phyloP scores from a whole-genome alignment of 2,329 filamentous ascomycete genomes.

The Colletotrichum camelliae region DNA sequence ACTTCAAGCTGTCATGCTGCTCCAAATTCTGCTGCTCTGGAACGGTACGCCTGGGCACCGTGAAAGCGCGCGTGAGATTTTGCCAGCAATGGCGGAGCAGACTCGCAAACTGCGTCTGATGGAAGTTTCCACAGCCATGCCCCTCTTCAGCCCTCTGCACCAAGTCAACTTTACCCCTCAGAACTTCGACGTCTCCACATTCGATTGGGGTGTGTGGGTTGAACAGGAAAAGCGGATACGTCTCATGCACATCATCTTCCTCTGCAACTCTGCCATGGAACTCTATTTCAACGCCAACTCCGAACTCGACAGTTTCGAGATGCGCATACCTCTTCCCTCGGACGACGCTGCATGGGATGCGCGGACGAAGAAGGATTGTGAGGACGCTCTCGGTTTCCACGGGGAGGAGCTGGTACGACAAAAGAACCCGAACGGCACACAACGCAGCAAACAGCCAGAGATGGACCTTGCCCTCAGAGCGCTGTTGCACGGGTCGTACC shows the following conservation, averaged over 20 bases:
- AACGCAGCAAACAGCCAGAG: conserved; percentile 67
- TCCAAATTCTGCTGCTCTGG: conserved; percentile 70
- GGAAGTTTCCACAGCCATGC: conserved; percentile 53
- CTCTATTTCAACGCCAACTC: conserved; percentile 75
- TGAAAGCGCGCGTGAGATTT: conserved; percentile 64
- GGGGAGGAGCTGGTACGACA: conserved; percentile 60
- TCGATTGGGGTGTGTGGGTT: conserved; percentile 72
- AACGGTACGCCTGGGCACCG: conserved; percentile 72
- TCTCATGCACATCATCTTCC: conserved; percentile 68
- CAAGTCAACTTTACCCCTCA: conserved; percentile 55
- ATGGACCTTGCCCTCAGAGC: conserved; percentile 66
- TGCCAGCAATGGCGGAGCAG: conserved; percentile 61
- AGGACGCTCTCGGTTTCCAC: conserved; percentile 67
- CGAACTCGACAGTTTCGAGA: conserved; percentile 67
- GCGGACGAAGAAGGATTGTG: conserved; percentile 61
- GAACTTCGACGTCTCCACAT: conserved; percentile 54
- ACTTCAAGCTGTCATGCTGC: conserved; percentile 69
- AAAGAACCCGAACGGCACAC: conserved; percentile 66
- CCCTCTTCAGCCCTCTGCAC: conserved; percentile 65
- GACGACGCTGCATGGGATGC: conserved; percentile 81
- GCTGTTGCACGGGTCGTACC: conserved; percentile 62
- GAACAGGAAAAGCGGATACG: conserved; percentile 74
- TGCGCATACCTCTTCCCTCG: conserved; percentile 71
- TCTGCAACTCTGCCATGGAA: conserved; percentile 68
- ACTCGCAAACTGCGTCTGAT: conserved; percentile 63